These are phyloP conservation scores for Secale cereale DNA, from an alignment of 176 grass and related monocot species.

Conservation along the genomic window DNA sequence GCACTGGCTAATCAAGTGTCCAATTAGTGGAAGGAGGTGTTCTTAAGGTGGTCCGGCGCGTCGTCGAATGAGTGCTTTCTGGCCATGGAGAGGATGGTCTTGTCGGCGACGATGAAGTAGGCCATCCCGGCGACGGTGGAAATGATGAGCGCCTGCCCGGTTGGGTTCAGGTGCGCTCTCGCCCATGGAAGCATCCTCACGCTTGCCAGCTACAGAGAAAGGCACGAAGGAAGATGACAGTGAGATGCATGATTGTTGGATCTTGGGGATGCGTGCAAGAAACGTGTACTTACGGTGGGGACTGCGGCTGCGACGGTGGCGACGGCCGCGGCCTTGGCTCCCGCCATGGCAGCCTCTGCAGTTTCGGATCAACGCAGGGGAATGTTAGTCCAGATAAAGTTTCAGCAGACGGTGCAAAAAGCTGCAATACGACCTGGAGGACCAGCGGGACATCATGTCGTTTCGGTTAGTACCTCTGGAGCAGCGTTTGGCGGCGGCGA, in stretches of 20 bases:
- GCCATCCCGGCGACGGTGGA: conserved; percentile 68
- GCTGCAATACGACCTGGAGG: too few species aligned
- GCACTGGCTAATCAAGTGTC: too few species aligned
- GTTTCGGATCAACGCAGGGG: too few species aligned
- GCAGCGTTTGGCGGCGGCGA: conserved; percentile 67
- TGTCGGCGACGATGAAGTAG: conserved; percentile 71
- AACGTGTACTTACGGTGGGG: conserved; percentile 41
- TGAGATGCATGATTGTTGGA: background rate
- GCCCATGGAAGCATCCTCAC: conserved; percentile 79
- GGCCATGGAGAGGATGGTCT: conserved; percentile 58
- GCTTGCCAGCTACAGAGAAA: conserved; percentile 47
- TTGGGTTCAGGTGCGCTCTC: conserved; percentile 55
- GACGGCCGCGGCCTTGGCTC: conserved; percentile 49
- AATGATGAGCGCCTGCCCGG: conserved; percentile 65
- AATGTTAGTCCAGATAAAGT: background rate
- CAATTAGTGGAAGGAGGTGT: conserved; percentile 29
- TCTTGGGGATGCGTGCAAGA: too few species aligned
- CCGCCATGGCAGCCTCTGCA: conserved; percentile 61
- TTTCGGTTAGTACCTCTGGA: conserved; percentile 38
- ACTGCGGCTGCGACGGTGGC: conserved; percentile 54
- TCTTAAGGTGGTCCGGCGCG: conserved; percentile 33
- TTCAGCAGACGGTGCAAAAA: too few species aligned
- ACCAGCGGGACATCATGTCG: too few species aligned
- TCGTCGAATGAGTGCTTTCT: conserved; percentile 52
- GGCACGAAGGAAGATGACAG: too few species aligned